Base-by-base conservation (phyloP, 768 basidiomycete genomes). In the Kwoniella europaea region DNA sequence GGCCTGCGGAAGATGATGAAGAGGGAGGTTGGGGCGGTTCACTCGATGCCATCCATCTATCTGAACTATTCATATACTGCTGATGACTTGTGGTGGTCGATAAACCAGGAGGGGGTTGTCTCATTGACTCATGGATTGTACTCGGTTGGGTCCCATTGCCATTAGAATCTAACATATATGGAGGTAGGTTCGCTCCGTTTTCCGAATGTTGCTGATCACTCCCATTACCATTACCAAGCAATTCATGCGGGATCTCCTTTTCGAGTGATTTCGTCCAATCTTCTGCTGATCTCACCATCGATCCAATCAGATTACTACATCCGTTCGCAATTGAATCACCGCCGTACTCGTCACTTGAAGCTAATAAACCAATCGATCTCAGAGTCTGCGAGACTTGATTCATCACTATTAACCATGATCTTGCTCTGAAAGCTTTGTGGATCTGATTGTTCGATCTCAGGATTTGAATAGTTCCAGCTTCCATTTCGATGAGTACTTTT, bases 251-350 rank as follows among this genome's bases (percentile, higher is more conserved):
- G 22, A 42, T 54, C 42, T 73, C 72, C 35, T 65, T 69, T 41
- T 71, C 72, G 24, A 74, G 18, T 7, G 46, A 53, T 50, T 72
- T 67, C 1, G 65, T 57, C 72, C 77, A 74, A 20, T 74, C 74
- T 22, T 74, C 73, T 20, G 77, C 76, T 35, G 74, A 72, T 41
- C 79, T 46, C 3, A 71, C 62, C 79, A 80, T 80, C 35, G 75
- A 77, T 27, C 74, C 77, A 2, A 80, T 57, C 20, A 80, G 56
- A 64, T 76, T 78, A 59, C 73, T 74, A 65, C 77, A 80, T 46
- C 75, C 79, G 54, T 72, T 75, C 4, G 75, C 69, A 12, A 80
- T 7, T 1, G 69, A 67, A 50, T 78, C 78, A 1, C 69, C 64
- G n/a, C 58, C 67, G 27, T 50, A 15, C 4, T 62, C 52, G 53